A percentile compares a stretch with the other conserved stretches of the same genome.
Evolutionary conservation across 2,329 filamentous ascomycete genomes (phyloP).

Genomic region (Pseudopyrenochaeta lycopersici): DNA sequence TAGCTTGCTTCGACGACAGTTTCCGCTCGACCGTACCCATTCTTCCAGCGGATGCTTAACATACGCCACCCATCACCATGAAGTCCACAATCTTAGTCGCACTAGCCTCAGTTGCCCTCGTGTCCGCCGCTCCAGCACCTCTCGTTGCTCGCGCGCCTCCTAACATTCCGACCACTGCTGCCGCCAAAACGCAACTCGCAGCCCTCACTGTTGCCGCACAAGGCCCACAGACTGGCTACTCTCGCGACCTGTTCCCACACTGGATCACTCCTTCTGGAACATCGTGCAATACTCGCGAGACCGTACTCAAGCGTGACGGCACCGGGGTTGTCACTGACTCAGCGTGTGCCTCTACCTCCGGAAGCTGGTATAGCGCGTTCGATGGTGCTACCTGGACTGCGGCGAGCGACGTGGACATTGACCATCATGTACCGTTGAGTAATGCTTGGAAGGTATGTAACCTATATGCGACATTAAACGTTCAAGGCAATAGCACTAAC

Average conservation of each 20-base stretch:
- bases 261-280: slow-evolving; percentile 68
- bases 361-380: slow-evolving; percentile 76
- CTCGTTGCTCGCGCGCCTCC: slow-evolving; percentile 58
- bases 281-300: slow-evolving; percentile 75
- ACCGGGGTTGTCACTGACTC: slow-evolving; percentile 66
- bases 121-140: slow-evolving; percentile 41
- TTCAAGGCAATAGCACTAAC: not conserved
- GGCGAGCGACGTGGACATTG: slow-evolving; percentile 78
- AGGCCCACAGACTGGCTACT: slow-evolving; percentile 66
- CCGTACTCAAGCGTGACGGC: slow-evolving; percentile 78
- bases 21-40: not conserved
- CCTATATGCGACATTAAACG: not conserved
- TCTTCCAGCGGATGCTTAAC: not conserved
- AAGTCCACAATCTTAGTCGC: slow-evolving; percentile 38
- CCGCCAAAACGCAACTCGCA: slow-evolving; percentile 67
- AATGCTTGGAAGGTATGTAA: slow-evolving; percentile 76
- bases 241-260: slow-evolving; percentile 74
- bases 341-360: slow-evolving; percentile 70
- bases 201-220: slow-evolving; percentile 66
- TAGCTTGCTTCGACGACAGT: not conserved
- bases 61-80: slow-evolving; percentile 24
- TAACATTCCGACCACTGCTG: slow-evolving; percentile 68
- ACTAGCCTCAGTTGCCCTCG: slow-evolving; percentile 32
- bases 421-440: slow-evolving; percentile 82
- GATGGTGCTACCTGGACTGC: slow-evolving; percentile 76